phyloP scores from a whole-genome alignment of 306 rosid species.

The Malus orientalis region DNA sequence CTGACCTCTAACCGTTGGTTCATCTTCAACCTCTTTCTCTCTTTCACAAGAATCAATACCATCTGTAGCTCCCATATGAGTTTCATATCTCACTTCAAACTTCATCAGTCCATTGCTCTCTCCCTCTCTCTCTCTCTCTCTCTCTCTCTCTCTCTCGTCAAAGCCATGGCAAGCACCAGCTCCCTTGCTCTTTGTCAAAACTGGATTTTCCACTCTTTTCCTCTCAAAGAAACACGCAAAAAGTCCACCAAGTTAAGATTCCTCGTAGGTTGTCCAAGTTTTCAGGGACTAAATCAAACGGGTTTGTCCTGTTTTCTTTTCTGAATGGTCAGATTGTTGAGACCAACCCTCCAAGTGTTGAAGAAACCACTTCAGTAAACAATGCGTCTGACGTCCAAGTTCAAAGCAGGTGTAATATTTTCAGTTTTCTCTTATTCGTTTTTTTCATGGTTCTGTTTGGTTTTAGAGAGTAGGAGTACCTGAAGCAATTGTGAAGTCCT shows the following conservation, averaged over 20 bases:
- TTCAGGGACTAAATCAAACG: conserved; percentile 13
- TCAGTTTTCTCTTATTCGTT: neutral
- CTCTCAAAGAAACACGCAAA: neutral
- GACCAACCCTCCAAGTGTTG: neutral
- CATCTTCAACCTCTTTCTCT: neutral
- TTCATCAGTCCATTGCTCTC: neutral
- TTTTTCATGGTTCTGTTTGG: neutral
- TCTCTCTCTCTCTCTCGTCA: neutral
- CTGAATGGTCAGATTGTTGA: conserved; percentile 24
- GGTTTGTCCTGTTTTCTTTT: conserved; percentile 26
- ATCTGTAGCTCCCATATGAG: neutral
- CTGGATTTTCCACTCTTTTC: conserved; percentile 1
- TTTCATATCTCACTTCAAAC: neutral
- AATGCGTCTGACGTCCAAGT: conserved; percentile 28
- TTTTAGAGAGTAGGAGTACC: neutral
- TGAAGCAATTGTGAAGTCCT: neutral
- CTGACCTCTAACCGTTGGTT: neutral
- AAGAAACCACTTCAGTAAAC: conserved; percentile 5
- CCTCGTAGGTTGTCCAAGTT: conserved; percentile 1
- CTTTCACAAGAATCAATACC: neutral
- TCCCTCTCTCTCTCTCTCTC: neutral
- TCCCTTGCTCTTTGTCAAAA: conserved; percentile 18
- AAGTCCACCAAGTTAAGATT: conserved; percentile 2
- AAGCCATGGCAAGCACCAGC: conserved; percentile 22
- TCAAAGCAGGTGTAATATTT: conserved; percentile 44